Evolutionary conservation across 805 yeast genomes (phyloP).

Genomic region (Metschnikowia lunata): DNA sequence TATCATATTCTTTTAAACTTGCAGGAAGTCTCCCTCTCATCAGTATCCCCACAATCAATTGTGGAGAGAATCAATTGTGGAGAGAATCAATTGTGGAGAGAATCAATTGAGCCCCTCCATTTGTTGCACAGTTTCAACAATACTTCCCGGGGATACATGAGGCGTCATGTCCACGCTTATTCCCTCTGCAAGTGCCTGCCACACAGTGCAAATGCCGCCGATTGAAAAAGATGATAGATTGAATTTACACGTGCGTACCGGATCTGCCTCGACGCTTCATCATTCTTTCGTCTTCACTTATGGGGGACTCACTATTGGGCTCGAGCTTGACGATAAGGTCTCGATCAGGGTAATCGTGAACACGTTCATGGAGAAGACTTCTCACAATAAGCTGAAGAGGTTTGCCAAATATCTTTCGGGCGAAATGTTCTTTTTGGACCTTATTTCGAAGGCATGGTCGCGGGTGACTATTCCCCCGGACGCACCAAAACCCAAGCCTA

Average conservation of each 20-base stretch:
- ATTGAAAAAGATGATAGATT: constrained; percentile 49
- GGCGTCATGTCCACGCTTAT: constrained; percentile 53
- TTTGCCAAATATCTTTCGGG: constrained; percentile 47
- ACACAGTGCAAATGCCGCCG: constrained; percentile 52
- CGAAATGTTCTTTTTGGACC: constrained; percentile 58
- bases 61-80: no score
- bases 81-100: no score
- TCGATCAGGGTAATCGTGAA: constrained; percentile 36
- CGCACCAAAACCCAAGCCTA: constrained; percentile 34
- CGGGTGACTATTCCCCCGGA: constrained; percentile 28
- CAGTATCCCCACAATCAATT: no score
- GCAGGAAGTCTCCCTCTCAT: no score
- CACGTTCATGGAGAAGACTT: constrained; percentile 32
- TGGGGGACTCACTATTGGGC: constrained; percentile 65
- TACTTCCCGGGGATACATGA: background rate
- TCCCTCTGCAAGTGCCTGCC: constrained; percentile 61
- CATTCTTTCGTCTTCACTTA: constrained; percentile 58
- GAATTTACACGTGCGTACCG: constrained; percentile 60
- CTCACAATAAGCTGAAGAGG: constrained; percentile 22
- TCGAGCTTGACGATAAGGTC: constrained; percentile 39
- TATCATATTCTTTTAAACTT: no score
- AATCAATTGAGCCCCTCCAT: no score
- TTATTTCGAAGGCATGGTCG: constrained; percentile 58
- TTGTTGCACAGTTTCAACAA: no score
- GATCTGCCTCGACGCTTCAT: constrained; percentile 55